phyloP scores from a whole-genome alignment of 345 rosid species.

The Citrus maxima region DNA sequence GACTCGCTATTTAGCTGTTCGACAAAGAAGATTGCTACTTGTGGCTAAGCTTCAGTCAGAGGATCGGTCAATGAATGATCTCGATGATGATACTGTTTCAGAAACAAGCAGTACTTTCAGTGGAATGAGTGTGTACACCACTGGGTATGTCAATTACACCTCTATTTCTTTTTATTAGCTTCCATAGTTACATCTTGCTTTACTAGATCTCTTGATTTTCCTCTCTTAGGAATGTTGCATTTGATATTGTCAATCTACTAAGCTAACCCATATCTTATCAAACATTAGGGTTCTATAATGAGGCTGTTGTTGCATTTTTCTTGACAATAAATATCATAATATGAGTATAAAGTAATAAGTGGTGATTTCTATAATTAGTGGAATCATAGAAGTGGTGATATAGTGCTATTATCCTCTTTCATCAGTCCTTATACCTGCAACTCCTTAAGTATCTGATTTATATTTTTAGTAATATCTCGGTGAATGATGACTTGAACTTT shows the following conservation, averaged over 20 bases:
- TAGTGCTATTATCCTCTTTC: neutral
- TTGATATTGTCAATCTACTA: neutral
- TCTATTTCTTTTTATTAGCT: neutral
- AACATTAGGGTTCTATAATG: neutral
- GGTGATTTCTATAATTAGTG: neutral
- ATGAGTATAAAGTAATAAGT: neutral
- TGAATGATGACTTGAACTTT: neutral
- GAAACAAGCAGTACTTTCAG: conserved; percentile 88
- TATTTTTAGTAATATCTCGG: neutral
- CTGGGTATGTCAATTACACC: conserved; percentile 48
- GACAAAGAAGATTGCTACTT: conserved; percentile 88
- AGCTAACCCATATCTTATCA: neutral
- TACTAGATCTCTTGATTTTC: neutral
- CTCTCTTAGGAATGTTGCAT: neutral
- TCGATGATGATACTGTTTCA: conserved; percentile 88
- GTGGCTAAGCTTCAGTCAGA: conserved; percentile 86
- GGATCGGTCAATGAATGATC: conserved; percentile 59
- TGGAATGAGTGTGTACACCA: conserved; percentile 96
- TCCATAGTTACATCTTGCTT: neutral
- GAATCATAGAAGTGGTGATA: neutral
- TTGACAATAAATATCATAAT: neutral
- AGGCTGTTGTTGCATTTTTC: neutral
- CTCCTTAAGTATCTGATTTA: neutral
- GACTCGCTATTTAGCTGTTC: conserved; percentile 93
- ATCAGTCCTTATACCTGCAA: neutral